Evolutionary conservation across 2,329 filamentous ascomycete genomes (phyloP).

Genomic region (Epichloe sibirici): DNA sequence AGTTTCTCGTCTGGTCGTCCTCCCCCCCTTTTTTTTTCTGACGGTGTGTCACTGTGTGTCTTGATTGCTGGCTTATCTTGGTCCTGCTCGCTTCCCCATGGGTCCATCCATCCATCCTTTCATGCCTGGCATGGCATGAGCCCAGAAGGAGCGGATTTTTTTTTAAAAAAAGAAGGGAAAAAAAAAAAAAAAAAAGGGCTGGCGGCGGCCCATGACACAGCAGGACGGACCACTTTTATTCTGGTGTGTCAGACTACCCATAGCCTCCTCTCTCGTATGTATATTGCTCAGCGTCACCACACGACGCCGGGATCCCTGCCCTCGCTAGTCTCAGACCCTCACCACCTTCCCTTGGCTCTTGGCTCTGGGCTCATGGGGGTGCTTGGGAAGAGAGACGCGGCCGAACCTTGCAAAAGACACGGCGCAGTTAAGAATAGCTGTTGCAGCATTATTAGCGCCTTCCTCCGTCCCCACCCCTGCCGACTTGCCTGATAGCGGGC

Average conservation of each 20-base stretch:
- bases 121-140: too few relatives aligned
- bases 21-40: background rate
- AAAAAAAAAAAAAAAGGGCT: slow-evolving; percentile 10
- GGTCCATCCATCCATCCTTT: too few relatives aligned
- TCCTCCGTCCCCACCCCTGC: slow-evolving; percentile 12
- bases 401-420: slow-evolving; percentile 18
- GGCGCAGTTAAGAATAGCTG: slow-evolving; percentile 32
- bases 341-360: background rate
- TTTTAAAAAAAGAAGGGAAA: too few relatives aligned
- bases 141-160: too few relatives aligned
- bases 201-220: slow-evolving; percentile 16
- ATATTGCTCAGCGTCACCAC: slow-evolving; percentile 38
- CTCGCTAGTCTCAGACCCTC: slow-evolving; percentile 11
- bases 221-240: slow-evolving; percentile 29
- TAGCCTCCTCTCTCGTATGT: slow-evolving; percentile 22
- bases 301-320: slow-evolving; percentile 18
- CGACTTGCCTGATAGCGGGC: slow-evolving; percentile 16
- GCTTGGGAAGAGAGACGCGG: slow-evolving; percentile 9
- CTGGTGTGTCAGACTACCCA: slow-evolving; percentile 38
- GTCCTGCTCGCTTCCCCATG: slow-evolving; percentile 3
- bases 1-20: background rate
- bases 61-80: background rate
- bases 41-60: background rate
- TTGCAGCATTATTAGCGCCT: slow-evolving; percentile 18
- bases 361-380: background rate